Conservation (phyloP, 129 eudicot genomes). For the Ambrosia trifida region DNA sequence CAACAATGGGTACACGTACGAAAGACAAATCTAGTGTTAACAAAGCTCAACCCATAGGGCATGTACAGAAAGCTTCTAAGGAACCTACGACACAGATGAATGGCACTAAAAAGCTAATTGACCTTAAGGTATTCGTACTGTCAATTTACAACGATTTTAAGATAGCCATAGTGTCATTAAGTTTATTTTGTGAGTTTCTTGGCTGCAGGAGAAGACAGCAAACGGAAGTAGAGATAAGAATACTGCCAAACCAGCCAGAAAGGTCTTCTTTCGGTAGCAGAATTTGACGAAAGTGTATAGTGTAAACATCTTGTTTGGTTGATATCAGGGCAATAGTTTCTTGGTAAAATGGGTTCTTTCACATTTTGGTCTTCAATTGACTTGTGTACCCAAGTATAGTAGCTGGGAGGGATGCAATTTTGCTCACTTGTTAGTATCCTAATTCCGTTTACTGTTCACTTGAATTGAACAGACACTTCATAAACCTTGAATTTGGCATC, state of each 20-base stretch:
- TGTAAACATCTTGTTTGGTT: not conserved
- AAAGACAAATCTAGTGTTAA: slow-evolving; percentile 5
- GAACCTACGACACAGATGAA: slow-evolving; percentile 29
- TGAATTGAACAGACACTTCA: not conserved
- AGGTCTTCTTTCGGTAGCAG: slow-evolving; percentile 48
- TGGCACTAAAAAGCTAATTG: slow-evolving; percentile 33
- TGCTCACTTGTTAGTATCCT: not conserved
- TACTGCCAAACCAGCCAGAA: slow-evolving; percentile 28
- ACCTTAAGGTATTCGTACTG: slow-evolving; percentile 31
- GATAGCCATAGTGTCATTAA: too few relatives aligned
- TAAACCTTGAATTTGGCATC: not conserved
- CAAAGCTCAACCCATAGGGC: slow-evolving; percentile 15
- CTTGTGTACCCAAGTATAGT: not conserved
- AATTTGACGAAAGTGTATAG: slow-evolving; percentile 15
- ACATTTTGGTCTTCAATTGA: slow-evolving; percentile 1
- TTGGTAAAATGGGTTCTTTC: not conserved
- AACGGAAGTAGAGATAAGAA: slow-evolving; percentile 35
- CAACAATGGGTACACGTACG: slow-evolving; percentile 7
- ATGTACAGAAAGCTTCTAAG: slow-evolving; percentile 36
- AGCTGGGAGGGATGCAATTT: slow-evolving; percentile 7
- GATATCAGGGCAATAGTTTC: not conserved
- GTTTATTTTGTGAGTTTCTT: not conserved
- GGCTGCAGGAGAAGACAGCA: slow-evolving; percentile 38
- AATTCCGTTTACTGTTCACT: not conserved
- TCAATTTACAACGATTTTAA: not conserved